Evolutionary conservation across 352 stramenopile genomes (phyloP).

Genomic region (Nothophytophthora sp.): DNA sequence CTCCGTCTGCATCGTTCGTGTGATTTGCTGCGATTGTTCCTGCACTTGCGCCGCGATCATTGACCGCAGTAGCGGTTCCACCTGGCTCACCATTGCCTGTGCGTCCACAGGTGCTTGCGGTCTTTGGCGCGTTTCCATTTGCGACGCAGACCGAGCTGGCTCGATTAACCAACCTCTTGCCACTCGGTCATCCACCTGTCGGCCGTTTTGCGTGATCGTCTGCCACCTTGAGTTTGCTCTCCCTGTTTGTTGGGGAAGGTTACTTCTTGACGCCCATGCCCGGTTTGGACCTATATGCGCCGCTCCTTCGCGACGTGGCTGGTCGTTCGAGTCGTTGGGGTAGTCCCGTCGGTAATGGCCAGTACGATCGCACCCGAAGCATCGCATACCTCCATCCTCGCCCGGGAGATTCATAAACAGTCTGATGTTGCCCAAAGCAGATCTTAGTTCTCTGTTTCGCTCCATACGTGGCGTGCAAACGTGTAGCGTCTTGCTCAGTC

Average conservation of each 20-base stretch:
- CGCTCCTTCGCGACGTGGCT: neutral
- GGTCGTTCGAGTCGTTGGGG: neutral
- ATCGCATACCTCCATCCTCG: conserved; percentile 1
- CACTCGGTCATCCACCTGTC: too few species aligned
- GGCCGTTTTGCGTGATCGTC: neutral
- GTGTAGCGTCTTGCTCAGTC: too few species aligned
- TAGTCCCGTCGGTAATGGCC: conserved; percentile 1
- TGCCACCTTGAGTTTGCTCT: neutral
- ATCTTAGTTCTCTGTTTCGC: too few species aligned
- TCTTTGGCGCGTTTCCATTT: too few species aligned
- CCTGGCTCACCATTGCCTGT: too few species aligned
- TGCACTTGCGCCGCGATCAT: neutral
- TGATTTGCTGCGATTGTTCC: neutral
- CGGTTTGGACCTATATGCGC: neutral
- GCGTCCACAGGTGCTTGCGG: too few species aligned
- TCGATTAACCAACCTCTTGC: too few species aligned
- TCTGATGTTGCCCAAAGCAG: conserved; percentile 2
- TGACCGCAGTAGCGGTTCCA: neutral
- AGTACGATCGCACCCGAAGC: neutral
- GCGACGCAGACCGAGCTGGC: too few species aligned
- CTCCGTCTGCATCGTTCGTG: neutral
- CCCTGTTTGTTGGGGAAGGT: neutral
- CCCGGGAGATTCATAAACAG: conserved; percentile 1
- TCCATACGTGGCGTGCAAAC: too few species aligned
- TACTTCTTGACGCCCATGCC: conserved; percentile 1